Evolutionary conservation across 306 rosid genomes (phyloP), one percentile per base, ranked within the genome.

Genomic region (Vigna radiata): DNA sequence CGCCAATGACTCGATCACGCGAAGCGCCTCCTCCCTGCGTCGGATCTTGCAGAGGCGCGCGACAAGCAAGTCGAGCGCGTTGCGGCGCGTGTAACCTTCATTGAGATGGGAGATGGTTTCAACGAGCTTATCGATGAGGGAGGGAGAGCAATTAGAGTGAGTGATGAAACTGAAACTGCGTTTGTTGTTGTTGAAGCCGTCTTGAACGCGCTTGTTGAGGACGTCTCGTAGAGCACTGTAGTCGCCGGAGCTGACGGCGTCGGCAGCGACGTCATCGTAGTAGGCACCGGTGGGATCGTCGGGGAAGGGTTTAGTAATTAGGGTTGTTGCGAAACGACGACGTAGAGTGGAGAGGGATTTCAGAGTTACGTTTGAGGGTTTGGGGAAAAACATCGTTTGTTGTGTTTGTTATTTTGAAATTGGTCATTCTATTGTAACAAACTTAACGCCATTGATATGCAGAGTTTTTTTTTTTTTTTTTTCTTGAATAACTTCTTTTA

Each of bases 81-180:
- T 56, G 79, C 77, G 72, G 18, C 88, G 86, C 3, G 91, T 44
- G 78, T 16, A 0, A 1, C 89, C 83, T 0, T 49, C 48, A 68
- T 89, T 82, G 36, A 91, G 85, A 9, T 37, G 16, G 21, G 88
- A 58, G 15, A 91, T 70, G 18, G 87, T 86, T 2, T 25, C 21
- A 1, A 73, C 4, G 43, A 91, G 67, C 31, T 65, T 44, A 17
- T 77, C 84, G 19, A 81, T 37, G 4, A 81, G 0, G 5, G 88
- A 80, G 10, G 78, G 64, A 6, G 83, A 69, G 73, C 71, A 19
- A 10, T 47, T 69, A 41, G 64, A 8, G 79, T 21, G n/a, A 72
- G 83, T 87, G 84, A 91, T 52, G 90, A 89, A 91, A 10, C 11
- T 68, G 88, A 91, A 89, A 53, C 88, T 91, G 4, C 47, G 75